Evolutionary conservation across 805 yeast species (phyloP).

Genomic region (Deakozyma indianensis): DNA sequence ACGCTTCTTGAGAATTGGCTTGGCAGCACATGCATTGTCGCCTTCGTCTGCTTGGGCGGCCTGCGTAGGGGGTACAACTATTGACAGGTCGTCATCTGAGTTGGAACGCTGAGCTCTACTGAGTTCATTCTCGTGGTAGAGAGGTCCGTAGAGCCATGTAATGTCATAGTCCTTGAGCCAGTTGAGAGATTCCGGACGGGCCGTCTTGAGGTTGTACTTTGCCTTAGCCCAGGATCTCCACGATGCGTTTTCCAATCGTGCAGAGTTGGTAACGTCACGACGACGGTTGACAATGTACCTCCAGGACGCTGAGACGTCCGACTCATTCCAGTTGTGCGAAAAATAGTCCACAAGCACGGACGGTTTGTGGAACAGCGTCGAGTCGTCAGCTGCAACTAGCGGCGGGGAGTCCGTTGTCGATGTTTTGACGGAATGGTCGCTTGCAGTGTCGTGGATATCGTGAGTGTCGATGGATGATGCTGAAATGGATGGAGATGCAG

Average conservation of each 20-base stretch:
- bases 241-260: slow-evolving; percentile 66
- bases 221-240: slow-evolving; percentile 96
- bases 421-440: background rate
- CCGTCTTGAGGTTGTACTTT: slow-evolving; percentile 49
- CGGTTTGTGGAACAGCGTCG: slow-evolving; percentile 51
- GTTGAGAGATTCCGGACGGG: slow-evolving; percentile 80
- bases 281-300: slow-evolving; percentile 73
- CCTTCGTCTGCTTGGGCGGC: slow-evolving; percentile 1
- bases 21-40: slow-evolving; percentile 23
- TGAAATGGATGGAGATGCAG: background rate
- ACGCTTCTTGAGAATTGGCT: slow-evolving; percentile 80
- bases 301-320: slow-evolving; percentile 92
- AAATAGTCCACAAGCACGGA: slow-evolving; percentile 86
- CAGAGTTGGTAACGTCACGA: slow-evolving; percentile 72
- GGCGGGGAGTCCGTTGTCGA: background rate
- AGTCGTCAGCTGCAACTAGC: slow-evolving; percentile 9
- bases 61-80: slow-evolving; percentile 22
- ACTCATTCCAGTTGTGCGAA: slow-evolving; percentile 91
- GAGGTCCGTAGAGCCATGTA: slow-evolving; percentile 96
- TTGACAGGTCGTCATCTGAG: slow-evolving; percentile 23
- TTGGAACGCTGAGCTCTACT: slow-evolving; percentile 38
- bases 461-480: background rate
- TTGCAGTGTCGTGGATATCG: background rate
- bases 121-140: slow-evolving; percentile 40
- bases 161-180: slow-evolving; percentile 97